Evolutionary conservation across 371 early-diverging fungal genomes (phyloP).

Genomic region (Mortierella sp.): DNA sequence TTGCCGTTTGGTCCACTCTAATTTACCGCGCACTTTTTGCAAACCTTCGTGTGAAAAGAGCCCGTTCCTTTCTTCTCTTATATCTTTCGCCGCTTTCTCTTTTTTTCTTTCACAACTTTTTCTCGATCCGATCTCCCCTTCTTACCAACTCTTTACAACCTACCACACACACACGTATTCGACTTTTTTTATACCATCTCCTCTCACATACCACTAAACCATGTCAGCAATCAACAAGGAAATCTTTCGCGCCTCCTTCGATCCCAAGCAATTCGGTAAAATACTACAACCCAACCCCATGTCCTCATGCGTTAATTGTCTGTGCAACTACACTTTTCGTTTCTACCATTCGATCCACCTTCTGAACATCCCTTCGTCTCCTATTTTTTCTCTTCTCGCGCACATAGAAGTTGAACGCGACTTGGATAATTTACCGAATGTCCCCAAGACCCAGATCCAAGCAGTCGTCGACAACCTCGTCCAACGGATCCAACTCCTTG

Average conservation of each 20-base stretch:
- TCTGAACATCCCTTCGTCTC: neutral
- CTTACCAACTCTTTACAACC: neutral
- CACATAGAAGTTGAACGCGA: constrained; percentile 59
- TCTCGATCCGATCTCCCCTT: neutral
- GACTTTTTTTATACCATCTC: neutral
- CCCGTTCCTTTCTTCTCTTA: neutral
- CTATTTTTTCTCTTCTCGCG: no score
- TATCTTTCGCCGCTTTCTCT: neutral
- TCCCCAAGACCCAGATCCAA: constrained; percentile 54
- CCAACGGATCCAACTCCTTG: constrained; percentile 64
- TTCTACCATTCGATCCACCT: neutral
- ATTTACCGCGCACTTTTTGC: neutral
- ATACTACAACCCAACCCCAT: neutral
- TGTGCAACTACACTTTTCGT: neutral
- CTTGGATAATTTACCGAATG: constrained; percentile 30
- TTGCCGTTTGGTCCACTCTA: neutral
- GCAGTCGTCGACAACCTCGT: constrained; percentile 58
- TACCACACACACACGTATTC: neutral
- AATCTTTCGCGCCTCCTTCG: constrained; percentile 60
- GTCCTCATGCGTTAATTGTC: neutral
- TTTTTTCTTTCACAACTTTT: neutral
- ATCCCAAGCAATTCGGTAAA: constrained; percentile 59
- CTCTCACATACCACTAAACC: constrained; percentile 1
- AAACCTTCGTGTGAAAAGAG: neutral
- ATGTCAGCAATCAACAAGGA: constrained; percentile 61